Conservation (phyloP, 805 yeast species). For the Dipodascopsis uninucleata region DNA sequence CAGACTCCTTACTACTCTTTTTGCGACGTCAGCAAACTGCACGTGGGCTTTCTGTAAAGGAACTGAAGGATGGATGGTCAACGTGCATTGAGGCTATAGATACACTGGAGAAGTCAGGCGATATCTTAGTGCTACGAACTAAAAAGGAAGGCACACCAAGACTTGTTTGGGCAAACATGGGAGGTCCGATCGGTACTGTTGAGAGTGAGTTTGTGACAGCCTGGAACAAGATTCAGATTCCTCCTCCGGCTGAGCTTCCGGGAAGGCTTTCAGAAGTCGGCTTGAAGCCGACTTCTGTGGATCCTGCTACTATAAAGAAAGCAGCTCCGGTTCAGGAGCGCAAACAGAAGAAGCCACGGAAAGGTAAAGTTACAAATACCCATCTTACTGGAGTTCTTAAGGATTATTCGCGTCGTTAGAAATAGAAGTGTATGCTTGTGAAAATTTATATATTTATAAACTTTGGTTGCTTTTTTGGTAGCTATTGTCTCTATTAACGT, state of each 20-base stretch:
- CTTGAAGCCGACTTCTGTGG: slow-evolving; percentile 96
- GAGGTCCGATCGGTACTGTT: slow-evolving; percentile 65
- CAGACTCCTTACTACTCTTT: slow-evolving; percentile 69
- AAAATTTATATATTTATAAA: too few species aligned
- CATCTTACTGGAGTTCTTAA: slow-evolving; percentile 94
- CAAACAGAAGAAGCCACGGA: slow-evolving; percentile 86
- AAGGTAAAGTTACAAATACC: slow-evolving; percentile 90
- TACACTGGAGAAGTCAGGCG: slow-evolving; percentile 59
- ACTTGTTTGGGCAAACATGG: slow-evolving; percentile 84
- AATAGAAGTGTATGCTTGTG: too few species aligned
- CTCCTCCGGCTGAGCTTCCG: slow-evolving; percentile 78
- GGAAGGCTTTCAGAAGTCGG: slow-evolving; percentile 73
- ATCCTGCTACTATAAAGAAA: slow-evolving; percentile 85
- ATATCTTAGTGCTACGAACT: slow-evolving; percentile 78
- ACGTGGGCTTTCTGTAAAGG: slow-evolving; percentile 80
- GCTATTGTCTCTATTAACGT: too few species aligned
- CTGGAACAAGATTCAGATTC: slow-evolving; percentile 79
- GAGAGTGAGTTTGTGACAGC: slow-evolving; percentile 77
- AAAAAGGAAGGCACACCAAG: slow-evolving; percentile 94
- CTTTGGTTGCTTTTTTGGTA: too few species aligned
- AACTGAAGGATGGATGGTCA: slow-evolving; percentile 87
- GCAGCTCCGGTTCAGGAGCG: slow-evolving; percentile 53
- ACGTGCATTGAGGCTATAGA: slow-evolving; percentile 77
- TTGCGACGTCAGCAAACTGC: slow-evolving; percentile 79
- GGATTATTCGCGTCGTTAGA: slow-evolving; percentile 51